phyloP scores from a whole-genome alignment of 257 asterid genomes.

The Lavandula angustifolia region DNA sequence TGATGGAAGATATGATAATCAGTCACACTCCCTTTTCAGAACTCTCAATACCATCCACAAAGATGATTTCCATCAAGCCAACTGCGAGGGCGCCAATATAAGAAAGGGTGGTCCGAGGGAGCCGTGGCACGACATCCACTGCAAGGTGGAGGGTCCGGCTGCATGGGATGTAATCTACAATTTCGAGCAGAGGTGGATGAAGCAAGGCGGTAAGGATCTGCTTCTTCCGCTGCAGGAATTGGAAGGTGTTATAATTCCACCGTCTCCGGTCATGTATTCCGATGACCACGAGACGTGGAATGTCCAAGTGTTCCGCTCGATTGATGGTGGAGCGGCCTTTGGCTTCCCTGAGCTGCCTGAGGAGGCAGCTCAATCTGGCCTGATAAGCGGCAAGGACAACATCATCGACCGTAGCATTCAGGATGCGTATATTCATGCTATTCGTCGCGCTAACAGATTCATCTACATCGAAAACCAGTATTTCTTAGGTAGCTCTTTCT shows the following conservation, averaged over 20 bases:
- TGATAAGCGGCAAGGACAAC: constrained; percentile 41
- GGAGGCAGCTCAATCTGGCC: constrained; percentile 36
- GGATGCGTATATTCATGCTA: constrained; percentile 42
- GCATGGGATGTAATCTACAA: constrained; percentile 47
- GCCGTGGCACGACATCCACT: constrained; percentile 50
- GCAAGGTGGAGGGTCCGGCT: constrained; percentile 37
- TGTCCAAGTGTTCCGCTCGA: constrained; percentile 41
- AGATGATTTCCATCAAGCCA: constrained; percentile 40
- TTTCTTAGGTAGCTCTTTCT: constrained; percentile 39
- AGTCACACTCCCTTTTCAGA: constrained; percentile 37
- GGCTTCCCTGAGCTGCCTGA: constrained; percentile 41
- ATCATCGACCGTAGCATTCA: constrained; percentile 45
- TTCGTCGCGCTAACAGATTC: constrained; percentile 39
- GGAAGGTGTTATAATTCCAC: constrained; percentile 26
- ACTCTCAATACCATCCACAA: constrained; percentile 33
- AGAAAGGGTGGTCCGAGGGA: constrained; percentile 41
- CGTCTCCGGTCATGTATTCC: constrained; percentile 34
- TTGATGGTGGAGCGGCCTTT: constrained; percentile 48
- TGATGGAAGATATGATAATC: constrained; percentile 40
- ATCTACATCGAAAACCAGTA: constrained; percentile 43
- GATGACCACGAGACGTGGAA: constrained; percentile 40
- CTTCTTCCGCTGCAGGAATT: constrained; percentile 33
- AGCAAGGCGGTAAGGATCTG: constrained; percentile 37
- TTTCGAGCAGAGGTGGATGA: constrained; percentile 45
- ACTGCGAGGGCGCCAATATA: constrained; percentile 30